A percentile compares a stretch with the other conserved stretches of the same genome.
phyloP scores from a whole-genome alignment of 352 stramenopile species.

The Phytophthora ohioensis region DNA sequence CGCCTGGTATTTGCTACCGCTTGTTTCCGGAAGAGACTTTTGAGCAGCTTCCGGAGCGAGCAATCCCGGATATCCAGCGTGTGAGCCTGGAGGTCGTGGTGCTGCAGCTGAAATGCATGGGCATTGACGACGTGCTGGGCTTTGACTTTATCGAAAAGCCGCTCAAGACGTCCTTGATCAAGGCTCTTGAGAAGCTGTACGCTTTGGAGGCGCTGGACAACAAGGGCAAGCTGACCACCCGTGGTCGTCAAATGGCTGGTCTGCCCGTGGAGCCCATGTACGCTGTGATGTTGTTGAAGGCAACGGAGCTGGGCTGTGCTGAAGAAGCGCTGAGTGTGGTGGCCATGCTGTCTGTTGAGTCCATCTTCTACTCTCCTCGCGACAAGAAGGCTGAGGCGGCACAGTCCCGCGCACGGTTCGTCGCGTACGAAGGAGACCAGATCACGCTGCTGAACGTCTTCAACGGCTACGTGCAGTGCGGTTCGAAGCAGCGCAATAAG shows the following conservation, averaged over 20 bases:
- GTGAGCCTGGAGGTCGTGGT: constrained; percentile 88
- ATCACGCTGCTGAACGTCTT: constrained; percentile 88
- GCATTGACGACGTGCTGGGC: constrained; percentile 81
- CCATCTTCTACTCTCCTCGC: constrained; percentile 88
- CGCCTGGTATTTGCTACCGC: constrained; percentile 80
- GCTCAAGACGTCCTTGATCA: constrained; percentile 74
- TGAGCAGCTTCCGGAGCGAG: constrained; percentile 78
- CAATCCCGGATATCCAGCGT: constrained; percentile 86
- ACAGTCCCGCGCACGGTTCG: constrained; percentile 79
- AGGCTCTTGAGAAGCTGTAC: constrained; percentile 87
- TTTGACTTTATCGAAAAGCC: constrained; percentile 93
- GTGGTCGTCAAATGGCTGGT: constrained; percentile 86
- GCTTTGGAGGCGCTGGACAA: constrained; percentile 74
- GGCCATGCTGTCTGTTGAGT: constrained; percentile 91
- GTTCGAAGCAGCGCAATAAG: constrained; percentile 82
- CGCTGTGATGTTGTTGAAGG: constrained; percentile 88
- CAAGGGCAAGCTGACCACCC: constrained; percentile 69
- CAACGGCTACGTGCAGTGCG: constrained; percentile 78
- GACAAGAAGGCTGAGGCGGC: constrained; percentile 88
- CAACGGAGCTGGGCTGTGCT: constrained; percentile 78
- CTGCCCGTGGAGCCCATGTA: constrained; percentile 92
- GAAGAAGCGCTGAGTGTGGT: constrained; percentile 89
- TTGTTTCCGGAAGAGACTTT: constrained; percentile 89
- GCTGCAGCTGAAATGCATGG: constrained; percentile 89
- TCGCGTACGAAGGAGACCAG: constrained; percentile 87